phyloP scores from a whole-genome alignment of 208 protist genomes.

The Crithidia sp. region DNA sequence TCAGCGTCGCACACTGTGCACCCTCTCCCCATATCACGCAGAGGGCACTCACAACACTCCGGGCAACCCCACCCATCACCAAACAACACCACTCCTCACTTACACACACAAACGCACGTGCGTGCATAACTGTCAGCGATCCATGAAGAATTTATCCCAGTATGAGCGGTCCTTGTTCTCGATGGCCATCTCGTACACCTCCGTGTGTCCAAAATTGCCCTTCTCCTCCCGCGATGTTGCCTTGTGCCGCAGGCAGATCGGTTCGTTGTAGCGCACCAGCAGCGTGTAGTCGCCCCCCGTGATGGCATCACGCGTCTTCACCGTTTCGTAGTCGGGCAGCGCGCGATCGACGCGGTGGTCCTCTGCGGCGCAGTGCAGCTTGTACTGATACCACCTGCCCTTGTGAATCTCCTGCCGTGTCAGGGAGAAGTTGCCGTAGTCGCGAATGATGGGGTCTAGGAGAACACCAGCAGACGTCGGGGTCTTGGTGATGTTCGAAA shows the following conservation, averaged over 20 bases:
- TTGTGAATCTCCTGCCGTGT: slow-evolving; percentile 43
- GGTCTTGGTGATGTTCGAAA: slow-evolving; percentile 68
- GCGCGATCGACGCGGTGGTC: slow-evolving; percentile 58
- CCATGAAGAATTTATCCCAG: slow-evolving; percentile 79
- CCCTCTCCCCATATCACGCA: no score
- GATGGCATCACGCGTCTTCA: slow-evolving; percentile 41
- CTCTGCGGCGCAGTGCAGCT: slow-evolving; percentile 65
- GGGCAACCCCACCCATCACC: no score
- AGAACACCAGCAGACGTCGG: slow-evolving; percentile 52
- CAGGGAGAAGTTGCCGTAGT: slow-evolving; percentile 72
- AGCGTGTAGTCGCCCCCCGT: slow-evolving; percentile 29
- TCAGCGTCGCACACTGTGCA: no score
- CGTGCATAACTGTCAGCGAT: slow-evolving; percentile 40
- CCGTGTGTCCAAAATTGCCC: slow-evolving; percentile 57
- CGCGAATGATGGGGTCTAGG: slow-evolving; percentile 49
- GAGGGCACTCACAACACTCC: no score
- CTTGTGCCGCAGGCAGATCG: slow-evolving; percentile 76
- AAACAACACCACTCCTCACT: no score
- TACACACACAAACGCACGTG: neutral
- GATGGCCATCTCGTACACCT: slow-evolving; percentile 81
- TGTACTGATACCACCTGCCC: slow-evolving; percentile 73
- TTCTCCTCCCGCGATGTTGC: slow-evolving; percentile 61
- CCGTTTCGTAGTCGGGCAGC: slow-evolving; percentile 63
- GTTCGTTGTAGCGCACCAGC: slow-evolving; percentile 69
- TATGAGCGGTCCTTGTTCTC: slow-evolving; percentile 55